These are phyloP conservation scores for Acanthochlamys bracteata DNA, from an alignment of 106 monocot species.

Conservation along the genomic window DNA sequence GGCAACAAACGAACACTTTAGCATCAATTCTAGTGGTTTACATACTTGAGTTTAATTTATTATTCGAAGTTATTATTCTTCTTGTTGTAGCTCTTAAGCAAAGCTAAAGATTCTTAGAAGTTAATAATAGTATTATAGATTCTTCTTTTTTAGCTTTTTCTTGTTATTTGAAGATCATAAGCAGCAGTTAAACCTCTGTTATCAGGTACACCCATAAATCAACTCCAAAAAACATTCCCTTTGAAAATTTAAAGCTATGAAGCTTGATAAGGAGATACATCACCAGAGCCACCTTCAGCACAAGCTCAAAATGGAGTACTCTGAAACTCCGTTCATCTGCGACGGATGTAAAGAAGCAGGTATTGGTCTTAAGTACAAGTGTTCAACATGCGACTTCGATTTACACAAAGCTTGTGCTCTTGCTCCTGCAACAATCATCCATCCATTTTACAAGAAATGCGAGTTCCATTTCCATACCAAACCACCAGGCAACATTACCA, in stretches of 20 bases:
- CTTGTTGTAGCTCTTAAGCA: slow-evolving; percentile 17
- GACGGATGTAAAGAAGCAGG: slow-evolving; percentile 57
- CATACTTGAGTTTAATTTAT: too few relatives aligned
- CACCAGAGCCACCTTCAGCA: slow-evolving; percentile 38
- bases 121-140: slow-evolving; percentile 7
- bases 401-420: slow-evolving; percentile 47
- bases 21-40: too few relatives aligned
- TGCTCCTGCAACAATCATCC: slow-evolving; percentile 12
- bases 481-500: slow-evolving; percentile 24
- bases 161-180: neutral
- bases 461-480: slow-evolving; percentile 25
- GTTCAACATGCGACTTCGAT: slow-evolving; percentile 42
- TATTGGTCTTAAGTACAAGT: slow-evolving; percentile 47
- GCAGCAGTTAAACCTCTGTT: neutral
- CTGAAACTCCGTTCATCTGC: slow-evolving; percentile 42
- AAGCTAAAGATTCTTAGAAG: slow-evolving; percentile 21
- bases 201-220: neutral
- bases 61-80: slow-evolving; percentile 11
- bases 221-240: neutral
- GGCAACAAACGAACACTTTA: too few relatives aligned
- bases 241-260: slow-evolving; percentile 23
- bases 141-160: too few relatives aligned
- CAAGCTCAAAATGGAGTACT: slow-evolving; percentile 35
- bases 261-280: slow-evolving; percentile 38
- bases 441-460: slow-evolving; percentile 44